Percentiles rank a stretch among this genome's conserved stretches.
Evolutionary conservation across 495 filamentous ascomycete species (phyloP).

Genomic region (Penicillium argentinense): DNA sequence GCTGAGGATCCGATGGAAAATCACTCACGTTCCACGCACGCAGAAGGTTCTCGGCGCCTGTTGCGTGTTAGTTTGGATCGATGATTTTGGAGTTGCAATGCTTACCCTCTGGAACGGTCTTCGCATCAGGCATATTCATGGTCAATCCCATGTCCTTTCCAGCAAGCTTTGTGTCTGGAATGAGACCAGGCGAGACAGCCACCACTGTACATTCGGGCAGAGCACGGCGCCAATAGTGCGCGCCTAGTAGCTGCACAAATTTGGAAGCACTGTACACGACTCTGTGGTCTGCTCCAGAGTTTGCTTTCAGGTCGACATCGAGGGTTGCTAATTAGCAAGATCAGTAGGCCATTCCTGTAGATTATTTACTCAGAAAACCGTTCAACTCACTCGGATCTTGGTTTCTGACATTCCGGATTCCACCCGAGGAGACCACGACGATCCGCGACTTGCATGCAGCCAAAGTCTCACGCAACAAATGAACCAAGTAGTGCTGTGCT

Average conservation of each 20-base stretch:
- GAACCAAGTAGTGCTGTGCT: constrained; percentile 33
- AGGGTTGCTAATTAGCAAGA: constrained; percentile 21
- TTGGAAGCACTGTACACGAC: constrained; percentile 30
- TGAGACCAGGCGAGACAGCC: constrained; percentile 28
- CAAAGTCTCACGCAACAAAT: constrained; percentile 24
- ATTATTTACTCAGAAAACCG: background rate
- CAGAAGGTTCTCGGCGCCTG: constrained; percentile 29
- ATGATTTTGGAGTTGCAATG: too few species aligned
- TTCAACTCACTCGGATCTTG: constrained; percentile 22
- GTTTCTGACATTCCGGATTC: constrained; percentile 24
- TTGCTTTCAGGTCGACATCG: constrained; percentile 28
- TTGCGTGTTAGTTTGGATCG: too few species aligned
- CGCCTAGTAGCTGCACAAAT: constrained; percentile 26
- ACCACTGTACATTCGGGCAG: constrained; percentile 25
- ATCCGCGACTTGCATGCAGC: constrained; percentile 24
- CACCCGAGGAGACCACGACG: constrained; percentile 30
- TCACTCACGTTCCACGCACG: constrained; percentile 18
- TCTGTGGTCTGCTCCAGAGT: constrained; percentile 20
- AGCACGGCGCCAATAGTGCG: constrained; percentile 29
- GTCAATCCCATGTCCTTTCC: constrained; percentile 14
- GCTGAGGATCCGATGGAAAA: constrained; percentile 26
- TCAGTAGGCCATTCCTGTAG: background rate
- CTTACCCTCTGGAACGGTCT: constrained; percentile 31
- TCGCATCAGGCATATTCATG: constrained; percentile 34
- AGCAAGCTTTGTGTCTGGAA: constrained; percentile 31